Percentiles rank a stretch among this genome's conserved stretches.
These are phyloP conservation scores for Rhododendron griersonianum DNA, from an alignment of 148 eudicot species.

Conservation along the genomic window DNA sequence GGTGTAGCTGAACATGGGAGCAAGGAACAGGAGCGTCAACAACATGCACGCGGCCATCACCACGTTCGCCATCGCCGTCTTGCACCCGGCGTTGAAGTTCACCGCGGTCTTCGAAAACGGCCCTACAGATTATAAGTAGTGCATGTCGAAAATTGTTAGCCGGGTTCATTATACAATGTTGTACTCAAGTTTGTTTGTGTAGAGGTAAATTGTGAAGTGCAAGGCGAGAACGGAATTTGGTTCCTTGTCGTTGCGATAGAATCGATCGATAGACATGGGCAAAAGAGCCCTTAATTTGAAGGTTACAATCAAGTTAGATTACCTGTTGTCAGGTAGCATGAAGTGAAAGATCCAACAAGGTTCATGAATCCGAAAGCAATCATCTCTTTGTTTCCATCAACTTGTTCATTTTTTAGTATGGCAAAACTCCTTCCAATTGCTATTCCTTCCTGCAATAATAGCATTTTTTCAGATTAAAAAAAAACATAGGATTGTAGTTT, in stretches of 20 bases:
- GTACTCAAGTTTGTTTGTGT: no score
- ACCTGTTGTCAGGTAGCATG: conserved; percentile 96
- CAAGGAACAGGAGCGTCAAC: conserved; percentile 65
- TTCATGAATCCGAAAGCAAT: conserved; percentile 94
- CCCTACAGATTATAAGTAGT: conserved; percentile 32
- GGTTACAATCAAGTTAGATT: background rate
- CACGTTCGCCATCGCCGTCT: conserved; percentile 67
- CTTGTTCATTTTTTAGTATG: conserved; percentile 52
- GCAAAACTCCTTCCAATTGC: conserved; percentile 95
- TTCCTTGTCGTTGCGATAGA: no score
- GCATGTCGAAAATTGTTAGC: no score
- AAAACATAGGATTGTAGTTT: background rate
- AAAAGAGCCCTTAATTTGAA: background rate
- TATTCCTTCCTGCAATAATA: conserved; percentile 69
- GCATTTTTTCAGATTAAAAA: background rate
- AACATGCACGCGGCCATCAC: conserved; percentile 67
- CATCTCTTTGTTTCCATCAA: conserved; percentile 98
- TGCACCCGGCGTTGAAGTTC: conserved; percentile 78
- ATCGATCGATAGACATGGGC: no score
- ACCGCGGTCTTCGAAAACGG: conserved; percentile 97
- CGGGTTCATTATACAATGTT: no score
- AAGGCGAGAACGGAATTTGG: no score
- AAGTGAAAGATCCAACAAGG: conserved; percentile 79
- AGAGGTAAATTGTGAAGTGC: no score
- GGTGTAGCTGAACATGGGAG: conserved; percentile 84